phyloP scores from a whole-genome alignment of 805 yeast genomes.

The Debaryomyces hansenii region DNA sequence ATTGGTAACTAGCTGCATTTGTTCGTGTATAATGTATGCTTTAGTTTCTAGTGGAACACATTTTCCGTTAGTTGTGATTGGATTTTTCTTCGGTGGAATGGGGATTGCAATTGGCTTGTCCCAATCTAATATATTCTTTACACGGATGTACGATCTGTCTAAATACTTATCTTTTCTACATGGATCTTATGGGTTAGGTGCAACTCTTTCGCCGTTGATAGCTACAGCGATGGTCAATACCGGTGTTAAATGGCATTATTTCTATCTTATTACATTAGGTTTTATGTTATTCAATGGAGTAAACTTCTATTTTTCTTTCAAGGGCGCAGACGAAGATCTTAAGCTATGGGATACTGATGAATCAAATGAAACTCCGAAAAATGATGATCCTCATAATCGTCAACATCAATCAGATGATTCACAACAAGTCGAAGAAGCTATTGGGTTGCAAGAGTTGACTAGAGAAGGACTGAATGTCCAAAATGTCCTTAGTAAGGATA shows the following conservation, averaged over 20 bases:
- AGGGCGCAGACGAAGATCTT: conserved; percentile 47
- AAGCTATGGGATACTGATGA: conserved; percentile 30
- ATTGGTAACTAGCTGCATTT: conserved; percentile 32
- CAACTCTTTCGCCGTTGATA: conserved; percentile 66
- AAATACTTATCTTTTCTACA: conserved; percentile 62
- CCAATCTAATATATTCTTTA: conserved; percentile 52
- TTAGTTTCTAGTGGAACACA: conserved; percentile 48
- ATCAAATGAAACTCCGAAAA: conserved; percentile 3
- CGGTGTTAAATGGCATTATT: conserved; percentile 55
- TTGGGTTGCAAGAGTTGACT: neutral
- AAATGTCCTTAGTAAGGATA: neutral
- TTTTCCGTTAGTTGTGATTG: conserved; percentile 50
- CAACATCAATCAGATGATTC: neutral
- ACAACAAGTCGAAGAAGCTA: neutral
- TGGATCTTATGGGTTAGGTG: conserved; percentile 72
- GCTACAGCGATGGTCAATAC: conserved; percentile 54
- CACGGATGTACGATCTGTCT: conserved; percentile 53
- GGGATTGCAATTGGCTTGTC: conserved; percentile 53
- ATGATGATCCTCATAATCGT: neutral
- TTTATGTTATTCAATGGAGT: conserved; percentile 31
- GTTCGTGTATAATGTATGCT: conserved; percentile 41
- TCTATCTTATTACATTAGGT: conserved; percentile 50
- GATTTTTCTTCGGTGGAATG: conserved; percentile 57
- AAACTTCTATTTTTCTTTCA: conserved; percentile 45
- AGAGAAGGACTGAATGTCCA: neutral